Base-by-base conservation (phyloP, 495 filamentous ascomycete genomes). In the Aspergillus leporis region DNA sequence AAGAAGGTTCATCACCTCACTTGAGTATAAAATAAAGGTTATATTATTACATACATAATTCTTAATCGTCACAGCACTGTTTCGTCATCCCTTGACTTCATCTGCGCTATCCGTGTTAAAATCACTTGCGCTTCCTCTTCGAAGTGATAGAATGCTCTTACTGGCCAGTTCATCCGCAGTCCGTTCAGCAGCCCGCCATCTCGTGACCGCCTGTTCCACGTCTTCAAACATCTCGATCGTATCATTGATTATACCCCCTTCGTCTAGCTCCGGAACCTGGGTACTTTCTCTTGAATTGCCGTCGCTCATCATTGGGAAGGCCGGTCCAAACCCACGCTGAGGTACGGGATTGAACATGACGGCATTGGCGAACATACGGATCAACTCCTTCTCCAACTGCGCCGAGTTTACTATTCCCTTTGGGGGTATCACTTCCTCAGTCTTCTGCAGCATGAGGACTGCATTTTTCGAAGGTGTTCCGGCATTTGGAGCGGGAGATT, bases 331-430 rank as follows among this genome's bases (percentile, higher is more conserved):
- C 0, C 88, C 88, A 38, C 89, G 86, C 40, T 82, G 74, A 0
- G 87, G 83, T 58, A 90, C 85, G 0, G 88, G 85, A 62, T 98
- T 98, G 81, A 92, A 98, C 94, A 98, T 97, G 67, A 97, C 86
- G 14, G 93, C 93, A 66, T 98, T 98, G 51, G 90, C 88, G 66
- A 97, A 97, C 89, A 98, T 96, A 64, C 93, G 90, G 61, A 94
- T 91, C n/a, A 98, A 72, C 68, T 97, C 93, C 62, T 93, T 92
- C 68, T 98, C 94, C 14, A 98, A 78, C 69, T 98, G 94, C 4
- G 87, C 83, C n/a, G 87, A 90, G 74, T 98, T 98, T 69, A 98
- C 90, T 58, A 98, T 95, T 5, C 86, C 91, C 64, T 87, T 90
- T 3, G 94, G 94, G 18, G 94, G 93, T 14, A 93, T 76, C 45